phyloP scores from a whole-genome alignment of 1,139 yeast genomes.

The Pichia sp. region DNA sequence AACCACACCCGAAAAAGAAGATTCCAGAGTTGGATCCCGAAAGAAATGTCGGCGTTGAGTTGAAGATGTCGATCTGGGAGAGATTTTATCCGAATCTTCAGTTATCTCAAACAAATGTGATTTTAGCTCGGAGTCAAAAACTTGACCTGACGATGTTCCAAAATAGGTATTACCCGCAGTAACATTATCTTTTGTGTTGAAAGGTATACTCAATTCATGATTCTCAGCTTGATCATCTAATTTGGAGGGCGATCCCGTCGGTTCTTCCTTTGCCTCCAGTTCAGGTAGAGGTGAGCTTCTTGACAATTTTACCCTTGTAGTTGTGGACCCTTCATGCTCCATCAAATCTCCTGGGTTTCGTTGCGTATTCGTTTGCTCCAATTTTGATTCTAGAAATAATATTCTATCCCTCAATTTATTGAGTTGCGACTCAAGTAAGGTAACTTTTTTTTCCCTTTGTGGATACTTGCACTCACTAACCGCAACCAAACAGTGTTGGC shows the following conservation, averaged over 20 bases:
- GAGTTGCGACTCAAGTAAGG: slow-evolving; percentile 42
- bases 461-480: slow-evolving; percentile 39
- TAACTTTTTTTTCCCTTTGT: slow-evolving; percentile 38
- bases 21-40: slow-evolving; percentile 27
- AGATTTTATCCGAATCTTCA: slow-evolving; percentile 3
- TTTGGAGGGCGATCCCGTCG: neutral
- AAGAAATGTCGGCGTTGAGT: slow-evolving; percentile 25
- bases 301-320: neutral
- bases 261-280: too few species aligned
- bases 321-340: too few species aligned
- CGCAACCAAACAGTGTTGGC: slow-evolving; percentile 6
- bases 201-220: slow-evolving; percentile 4
- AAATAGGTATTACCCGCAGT: slow-evolving; percentile 4
- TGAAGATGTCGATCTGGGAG: slow-evolving; percentile 11
- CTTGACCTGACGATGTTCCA: slow-evolving; percentile 16
- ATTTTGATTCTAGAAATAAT: slow-evolving; percentile 27
- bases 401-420: slow-evolving; percentile 34
- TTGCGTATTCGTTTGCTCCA: slow-evolving; percentile 1
- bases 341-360: too few species aligned
- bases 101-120: slow-evolving; percentile 12
- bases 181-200: slow-evolving; percentile 5
- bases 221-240: neutral
- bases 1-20: slow-evolving; percentile 21
- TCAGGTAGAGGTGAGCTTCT: too few species aligned
- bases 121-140: slow-evolving; percentile 17